These are phyloP conservation scores for Botryotinia convoluta DNA, from an alignment of 2,329 filamentous ascomycete species.

Conservation along the genomic window DNA sequence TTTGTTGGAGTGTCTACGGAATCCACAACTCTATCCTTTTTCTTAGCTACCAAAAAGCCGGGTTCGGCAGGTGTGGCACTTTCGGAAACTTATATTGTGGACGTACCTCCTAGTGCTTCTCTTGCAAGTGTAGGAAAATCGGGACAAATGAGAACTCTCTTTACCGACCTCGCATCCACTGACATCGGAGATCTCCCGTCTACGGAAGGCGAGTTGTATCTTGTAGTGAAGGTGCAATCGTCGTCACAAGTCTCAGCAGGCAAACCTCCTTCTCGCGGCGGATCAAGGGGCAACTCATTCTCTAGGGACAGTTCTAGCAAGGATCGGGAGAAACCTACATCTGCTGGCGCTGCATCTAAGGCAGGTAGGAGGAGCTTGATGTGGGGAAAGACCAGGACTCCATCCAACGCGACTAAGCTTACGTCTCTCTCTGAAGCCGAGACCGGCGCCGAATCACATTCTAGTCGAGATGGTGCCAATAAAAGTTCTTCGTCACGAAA, in stretches of 20 bases:
- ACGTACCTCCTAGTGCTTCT: slow-evolving; percentile 71
- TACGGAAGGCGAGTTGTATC: slow-evolving; percentile 70
- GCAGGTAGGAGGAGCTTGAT: slow-evolving; percentile 63
- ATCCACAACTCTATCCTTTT: slow-evolving; percentile 71
- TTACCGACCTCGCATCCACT: slow-evolving; percentile 69
- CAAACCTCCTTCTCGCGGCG: slow-evolving; percentile 33
- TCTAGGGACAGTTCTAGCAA: slow-evolving; percentile 33
- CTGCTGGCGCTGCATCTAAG: slow-evolving; percentile 49
- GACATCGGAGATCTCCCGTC: slow-evolving; percentile 57
- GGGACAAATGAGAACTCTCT: slow-evolving; percentile 76
- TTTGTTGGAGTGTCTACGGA: slow-evolving; percentile 76
- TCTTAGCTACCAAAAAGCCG: slow-evolving; percentile 70
- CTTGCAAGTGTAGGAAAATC: slow-evolving; percentile 63
- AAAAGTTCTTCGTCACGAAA: slow-evolving; percentile 50
- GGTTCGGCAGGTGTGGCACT: slow-evolving; percentile 63
- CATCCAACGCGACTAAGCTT: slow-evolving; percentile 45
- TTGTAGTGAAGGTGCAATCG: slow-evolving; percentile 72
- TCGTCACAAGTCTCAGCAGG: slow-evolving; percentile 32
- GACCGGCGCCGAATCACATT: slow-evolving; percentile 9
- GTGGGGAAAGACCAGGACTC: slow-evolving; percentile 60
- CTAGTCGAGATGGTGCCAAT: slow-evolving; percentile 43
- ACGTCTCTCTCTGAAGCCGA: slow-evolving; percentile 46
- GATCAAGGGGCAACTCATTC: slow-evolving; percentile 16
- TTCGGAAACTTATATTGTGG: slow-evolving; percentile 79
- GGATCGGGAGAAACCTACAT: slow-evolving; percentile 43